Base-by-base conservation (phyloP, 2,329 filamentous ascomycete genomes). In the Orbilia ellipsospora region DNA sequence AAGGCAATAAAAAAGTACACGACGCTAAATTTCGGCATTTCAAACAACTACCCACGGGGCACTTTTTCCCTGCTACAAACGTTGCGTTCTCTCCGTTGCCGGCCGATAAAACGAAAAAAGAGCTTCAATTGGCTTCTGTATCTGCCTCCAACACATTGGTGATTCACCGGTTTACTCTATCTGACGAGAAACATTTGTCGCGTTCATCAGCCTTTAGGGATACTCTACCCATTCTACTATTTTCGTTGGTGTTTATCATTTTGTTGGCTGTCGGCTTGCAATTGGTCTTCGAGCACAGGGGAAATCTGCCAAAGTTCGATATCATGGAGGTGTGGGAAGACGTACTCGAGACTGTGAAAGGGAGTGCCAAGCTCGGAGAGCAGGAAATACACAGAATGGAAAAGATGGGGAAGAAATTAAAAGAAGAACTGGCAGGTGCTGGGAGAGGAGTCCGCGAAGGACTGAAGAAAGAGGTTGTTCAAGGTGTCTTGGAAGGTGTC, bases 301-400 rank as follows among this genome's bases (percentile, higher is more conserved):
- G 72, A 3, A 75, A 75, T 57, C 23, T 75, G 16, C 72, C 72
- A 1, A 69, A 75, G 15, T 75, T 75, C 36, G 72, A 75, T 57
- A 75, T 75, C 16, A 69, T 64, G 72, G 72, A 75, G 15, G 72
- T 69, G 1, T 75, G 64, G 72, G 72, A 75, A n/a, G 72, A 75
- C 18, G 54, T 75, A 7, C 52, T 75, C 1, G 72, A 75, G 51
- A 69, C 72, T 1, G 61, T 75, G 16, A 75, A 75, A 23, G 72
- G 72, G 0, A 26, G 72, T 31, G 72, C 72, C 2, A 75, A 75
- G 36, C 20, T 75, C 10, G 72, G 72, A 28, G 72, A 75, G 10
- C 64, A 69, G 26, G 72, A 75, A n/a, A 45, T 75, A 15, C 72
- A 75, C 7, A 28, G 48, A 16, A 45, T 69, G 16, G 72, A 75